A percentile compares a stretch with the other conserved stretches of the same genome.
These are phyloP conservation scores for Lathyrus oleraceus DNA, from an alignment of 306 rosid genomes.

Conservation along the genomic window DNA sequence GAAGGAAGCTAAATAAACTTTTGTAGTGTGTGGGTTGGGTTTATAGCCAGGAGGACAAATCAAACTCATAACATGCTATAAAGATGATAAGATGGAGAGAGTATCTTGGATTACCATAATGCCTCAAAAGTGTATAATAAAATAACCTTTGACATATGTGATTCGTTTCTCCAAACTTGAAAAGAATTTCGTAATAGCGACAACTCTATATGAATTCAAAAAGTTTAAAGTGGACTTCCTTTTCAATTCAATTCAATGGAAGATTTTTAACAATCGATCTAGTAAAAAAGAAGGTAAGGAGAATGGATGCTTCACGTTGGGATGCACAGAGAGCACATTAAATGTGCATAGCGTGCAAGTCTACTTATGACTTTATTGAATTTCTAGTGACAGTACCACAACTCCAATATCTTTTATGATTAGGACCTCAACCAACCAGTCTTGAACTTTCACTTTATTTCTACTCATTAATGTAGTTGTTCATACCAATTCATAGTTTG, in stretches of 20 bases:
- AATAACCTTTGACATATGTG: not conserved
- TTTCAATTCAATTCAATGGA: not conserved
- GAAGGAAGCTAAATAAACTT: constrained; percentile 26
- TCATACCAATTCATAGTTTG: constrained; percentile 16
- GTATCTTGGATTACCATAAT: not conserved
- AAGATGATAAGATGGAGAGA: not conserved
- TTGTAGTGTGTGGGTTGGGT: too few relatives aligned
- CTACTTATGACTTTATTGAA: constrained; percentile 20
- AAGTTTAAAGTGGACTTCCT: not conserved
- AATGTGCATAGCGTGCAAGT: constrained; percentile 23
- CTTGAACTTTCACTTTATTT: constrained; percentile 3
- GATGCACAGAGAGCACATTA: constrained; percentile 21
- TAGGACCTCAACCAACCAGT: not conserved
- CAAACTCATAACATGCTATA: not conserved
- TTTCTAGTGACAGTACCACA: constrained; percentile 32
- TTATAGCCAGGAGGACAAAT: not conserved
- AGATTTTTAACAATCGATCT: not conserved
- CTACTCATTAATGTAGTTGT: constrained; percentile 4
- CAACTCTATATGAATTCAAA: not conserved
- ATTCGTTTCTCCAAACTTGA: not conserved
- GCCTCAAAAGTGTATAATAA: not conserved
- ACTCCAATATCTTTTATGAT: constrained; percentile 29
- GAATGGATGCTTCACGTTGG: constrained; percentile 17
- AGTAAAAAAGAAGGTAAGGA: not conserved
- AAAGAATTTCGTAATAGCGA: not conserved